Conservation (phyloP, 441 rosid species). For the Rhodomyrtus psidioides region DNA sequence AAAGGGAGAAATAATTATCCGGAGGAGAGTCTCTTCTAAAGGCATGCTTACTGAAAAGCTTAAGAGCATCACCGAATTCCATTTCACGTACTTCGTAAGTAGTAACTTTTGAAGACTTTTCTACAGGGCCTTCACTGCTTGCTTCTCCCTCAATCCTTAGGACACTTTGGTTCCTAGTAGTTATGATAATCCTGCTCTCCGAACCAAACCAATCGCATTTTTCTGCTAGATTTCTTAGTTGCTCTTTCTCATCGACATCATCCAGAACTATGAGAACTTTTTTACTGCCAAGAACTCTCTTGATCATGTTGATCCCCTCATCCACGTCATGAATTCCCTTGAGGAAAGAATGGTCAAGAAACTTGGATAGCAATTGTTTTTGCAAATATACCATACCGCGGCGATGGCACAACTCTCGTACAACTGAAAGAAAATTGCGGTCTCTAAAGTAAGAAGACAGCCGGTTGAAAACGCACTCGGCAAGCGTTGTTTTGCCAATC, state of each 20-base stretch:
- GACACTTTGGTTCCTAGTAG: background rate
- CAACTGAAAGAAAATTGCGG: no score
- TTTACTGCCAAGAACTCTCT: background rate
- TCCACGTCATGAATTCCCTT: background rate
- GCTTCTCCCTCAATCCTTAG: background rate
- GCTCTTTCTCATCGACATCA: background rate
- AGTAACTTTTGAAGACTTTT: background rate
- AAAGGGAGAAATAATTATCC: no score
- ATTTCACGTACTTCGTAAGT: background rate
- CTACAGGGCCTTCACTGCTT: rapidly evolving
- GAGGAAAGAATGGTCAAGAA: rapidly evolving
- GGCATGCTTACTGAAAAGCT: no score
- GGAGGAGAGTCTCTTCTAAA: no score
- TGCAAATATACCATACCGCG: background rate
- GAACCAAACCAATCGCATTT: rapidly evolving
- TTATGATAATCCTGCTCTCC: background rate
- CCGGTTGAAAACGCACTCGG: no score
- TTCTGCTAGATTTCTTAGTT: background rate
- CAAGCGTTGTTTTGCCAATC: no score
- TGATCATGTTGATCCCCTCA: background rate
- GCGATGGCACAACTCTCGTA: background rate
- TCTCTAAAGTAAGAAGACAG: no score
- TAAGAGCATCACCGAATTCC: no score
- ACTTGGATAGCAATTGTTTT: background rate
- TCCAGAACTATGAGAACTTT: background rate